Percentiles rank a stretch among this genome's conserved stretches.
These are phyloP conservation scores for Gossypium aridum DNA, from an alignment of 441 rosid genomes.

Conservation along the genomic window DNA sequence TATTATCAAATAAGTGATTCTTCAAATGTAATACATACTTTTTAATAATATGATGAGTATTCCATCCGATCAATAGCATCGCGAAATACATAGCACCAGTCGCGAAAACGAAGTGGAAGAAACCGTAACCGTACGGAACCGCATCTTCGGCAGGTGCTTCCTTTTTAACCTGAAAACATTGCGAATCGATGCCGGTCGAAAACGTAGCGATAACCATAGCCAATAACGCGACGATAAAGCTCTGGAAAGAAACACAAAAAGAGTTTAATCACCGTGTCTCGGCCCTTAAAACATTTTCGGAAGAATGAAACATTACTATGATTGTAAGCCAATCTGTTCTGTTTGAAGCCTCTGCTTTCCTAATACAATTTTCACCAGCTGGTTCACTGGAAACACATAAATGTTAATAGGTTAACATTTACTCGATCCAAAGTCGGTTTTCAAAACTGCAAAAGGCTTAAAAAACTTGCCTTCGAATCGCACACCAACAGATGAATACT, in stretches of 20 bases:
- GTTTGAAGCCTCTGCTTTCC: conserved; percentile 74
- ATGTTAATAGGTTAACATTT: not conserved
- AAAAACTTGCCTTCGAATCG: conserved; percentile 67
- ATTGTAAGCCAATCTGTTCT: conserved; percentile 94
- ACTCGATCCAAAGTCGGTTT: not conserved
- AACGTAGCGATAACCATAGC: conserved; percentile 92
- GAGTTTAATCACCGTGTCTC: too few relatives aligned
- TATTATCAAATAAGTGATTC: not conserved
- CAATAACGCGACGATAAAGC: conserved; percentile 78
- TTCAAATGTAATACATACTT: conserved; percentile 36
- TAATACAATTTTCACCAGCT: conserved; percentile 75
- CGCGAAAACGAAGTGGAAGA: conserved; percentile 96
- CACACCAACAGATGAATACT: conserved; percentile 96
- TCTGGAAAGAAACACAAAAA: conserved; percentile 37
- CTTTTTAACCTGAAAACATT: conserved; percentile 87
- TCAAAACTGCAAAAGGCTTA: not conserved
- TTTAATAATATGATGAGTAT: conserved; percentile 71
- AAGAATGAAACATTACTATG: conserved; percentile 48
- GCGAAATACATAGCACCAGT: conserved; percentile 98
- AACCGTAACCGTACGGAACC: conserved; percentile 92
- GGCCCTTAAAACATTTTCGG: not conserved
- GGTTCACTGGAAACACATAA: conserved; percentile 68
- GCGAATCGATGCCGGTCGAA: conserved; percentile 91
- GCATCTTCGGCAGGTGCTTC: conserved; percentile 41
- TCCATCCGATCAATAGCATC: conserved; percentile 95